Conservation (phyloP, 2,329 filamentous ascomycete genomes). For the Colletotrichum plurivorum region DNA sequence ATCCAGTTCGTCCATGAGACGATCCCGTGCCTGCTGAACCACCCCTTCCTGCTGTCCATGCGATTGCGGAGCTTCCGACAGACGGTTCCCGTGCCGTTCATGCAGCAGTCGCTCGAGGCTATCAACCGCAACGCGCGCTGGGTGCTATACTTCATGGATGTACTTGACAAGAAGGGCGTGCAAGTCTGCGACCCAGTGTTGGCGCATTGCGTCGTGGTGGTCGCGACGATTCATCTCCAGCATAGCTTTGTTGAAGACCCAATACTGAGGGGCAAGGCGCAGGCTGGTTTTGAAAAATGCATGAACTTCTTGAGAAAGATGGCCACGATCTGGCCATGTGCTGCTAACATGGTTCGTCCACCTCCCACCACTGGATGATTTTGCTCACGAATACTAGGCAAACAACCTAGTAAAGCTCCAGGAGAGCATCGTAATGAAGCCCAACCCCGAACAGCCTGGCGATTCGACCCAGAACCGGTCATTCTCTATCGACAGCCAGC, state of each 20-base stretch:
- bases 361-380: background rate
- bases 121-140: slow-evolving; percentile 66
- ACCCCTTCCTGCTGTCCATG: slow-evolving; percentile 66
- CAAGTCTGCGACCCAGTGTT: slow-evolving; percentile 53
- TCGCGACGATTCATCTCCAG: slow-evolving; percentile 68
- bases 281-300: slow-evolving; percentile 47
- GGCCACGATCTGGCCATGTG: slow-evolving; percentile 45
- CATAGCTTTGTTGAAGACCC: slow-evolving; percentile 60
- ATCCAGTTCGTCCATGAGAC: slow-evolving; percentile 67
- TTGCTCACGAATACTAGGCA: slow-evolving; percentile 28
- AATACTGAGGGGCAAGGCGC: slow-evolving; percentile 43
- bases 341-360: slow-evolving; percentile 44
- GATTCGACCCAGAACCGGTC: slow-evolving; percentile 27
- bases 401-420: slow-evolving; percentile 49
- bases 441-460: background rate
- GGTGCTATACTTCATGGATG: slow-evolving; percentile 67
- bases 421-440: slow-evolving; percentile 47
- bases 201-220: slow-evolving; percentile 64
- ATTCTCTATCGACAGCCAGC: slow-evolving; percentile 50
- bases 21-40: slow-evolving; percentile 67
- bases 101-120: slow-evolving; percentile 66
- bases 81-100: slow-evolving; percentile 67
- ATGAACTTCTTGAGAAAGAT: slow-evolving; percentile 44
- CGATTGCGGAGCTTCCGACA: slow-evolving; percentile 66
- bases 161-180: slow-evolving; percentile 57